Conservation (phyloP, 495 filamentous ascomycete species). For the Penicillium verhagenii region DNA sequence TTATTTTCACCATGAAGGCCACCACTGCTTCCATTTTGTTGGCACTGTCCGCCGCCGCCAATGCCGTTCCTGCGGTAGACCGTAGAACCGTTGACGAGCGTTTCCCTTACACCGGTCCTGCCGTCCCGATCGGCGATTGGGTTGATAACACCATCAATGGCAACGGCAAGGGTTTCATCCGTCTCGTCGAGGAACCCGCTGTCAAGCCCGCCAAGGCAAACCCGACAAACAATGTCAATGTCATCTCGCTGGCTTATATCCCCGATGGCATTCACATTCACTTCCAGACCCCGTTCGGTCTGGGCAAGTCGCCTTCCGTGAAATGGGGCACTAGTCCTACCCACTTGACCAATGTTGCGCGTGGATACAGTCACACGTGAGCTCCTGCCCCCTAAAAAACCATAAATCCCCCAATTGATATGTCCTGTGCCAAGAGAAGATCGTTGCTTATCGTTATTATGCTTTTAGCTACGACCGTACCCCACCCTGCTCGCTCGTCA, state of each 20-base stretch:
- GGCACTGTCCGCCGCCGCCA: slow-evolving; percentile 21
- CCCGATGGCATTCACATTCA: slow-evolving; percentile 52
- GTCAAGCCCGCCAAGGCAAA: slow-evolving; percentile 40
- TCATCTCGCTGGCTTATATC: slow-evolving; percentile 50
- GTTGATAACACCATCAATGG: slow-evolving; percentile 49
- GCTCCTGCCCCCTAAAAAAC: too few species aligned
- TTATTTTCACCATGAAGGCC: slow-evolving; percentile 21
- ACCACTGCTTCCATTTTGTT: slow-evolving; percentile 19
- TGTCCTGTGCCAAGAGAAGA: neutral
- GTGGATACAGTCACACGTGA: slow-evolving; percentile 39
- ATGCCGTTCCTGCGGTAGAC: slow-evolving; percentile 31
- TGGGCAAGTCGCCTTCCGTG: slow-evolving; percentile 40
- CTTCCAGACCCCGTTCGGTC: slow-evolving; percentile 54
- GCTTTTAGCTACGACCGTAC: slow-evolving; percentile 47
- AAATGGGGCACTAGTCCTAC: slow-evolving; percentile 36
- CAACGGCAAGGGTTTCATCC: slow-evolving; percentile 52
- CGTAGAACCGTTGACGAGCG: slow-evolving; percentile 33
- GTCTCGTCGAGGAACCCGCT: slow-evolving; percentile 54
- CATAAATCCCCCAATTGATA: neutral
- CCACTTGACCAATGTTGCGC: slow-evolving; percentile 28
- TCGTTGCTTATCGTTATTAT: neutral
- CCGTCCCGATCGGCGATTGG: slow-evolving; percentile 50
- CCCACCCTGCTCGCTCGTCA: slow-evolving; percentile 46
- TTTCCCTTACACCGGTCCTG: slow-evolving; percentile 49
- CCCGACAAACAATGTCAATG: slow-evolving; percentile 54